Evolutionary conservation across 2,329 filamentous ascomycete genomes (phyloP), one percentile per base, ranked within the genome.

Genomic region (Zopfia rhizophila): DNA sequence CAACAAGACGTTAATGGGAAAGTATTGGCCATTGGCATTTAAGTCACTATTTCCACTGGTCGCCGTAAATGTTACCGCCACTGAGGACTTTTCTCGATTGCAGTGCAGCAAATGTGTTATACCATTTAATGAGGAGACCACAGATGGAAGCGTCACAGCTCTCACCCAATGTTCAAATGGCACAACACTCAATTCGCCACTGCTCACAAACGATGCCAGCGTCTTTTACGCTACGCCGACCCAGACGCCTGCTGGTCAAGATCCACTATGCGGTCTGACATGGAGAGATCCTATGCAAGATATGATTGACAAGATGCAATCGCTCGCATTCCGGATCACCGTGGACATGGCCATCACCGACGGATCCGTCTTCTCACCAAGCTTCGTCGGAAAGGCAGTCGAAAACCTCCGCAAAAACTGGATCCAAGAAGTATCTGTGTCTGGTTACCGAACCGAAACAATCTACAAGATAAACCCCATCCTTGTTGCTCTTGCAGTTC

Each of bases 221-320:
- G 21, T 44, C 7, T 11, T 48, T 11, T 58, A 48, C 27, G 43
- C 49, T 7, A 48, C 43, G 3, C 17, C 31, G 1, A 22, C 19
- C 18, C 6, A 25, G 21, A 17, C 36, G 12, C 27, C 21, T 10
- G 8, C 23, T 2, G 11, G 28, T 6, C 25, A 46, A 21, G 38
- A 39, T n/a, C 13, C 33, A 8, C 38, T 55, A 7, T 55, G 55
- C 39, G 39, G 46, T 11, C 30, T 53, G 11, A 45, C 46, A n/a
- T 58, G 52, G 52, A 32, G 36, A 14, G 48, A 58, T 19, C 52
- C 52, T 13, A 58, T 55, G 52, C 49, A 16, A 3, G 44, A 49
- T 19, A 48, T 58, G 24, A 21, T 58, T n/a, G 16, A 28, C 13
- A 49, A 28, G n/a, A 51, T 55, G 46, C 52, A 53, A 35, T 45